Evolutionary conservation across 352 stramenopile genomes (phyloP).

Genomic region (Phytophthora ohioensis): DNA sequence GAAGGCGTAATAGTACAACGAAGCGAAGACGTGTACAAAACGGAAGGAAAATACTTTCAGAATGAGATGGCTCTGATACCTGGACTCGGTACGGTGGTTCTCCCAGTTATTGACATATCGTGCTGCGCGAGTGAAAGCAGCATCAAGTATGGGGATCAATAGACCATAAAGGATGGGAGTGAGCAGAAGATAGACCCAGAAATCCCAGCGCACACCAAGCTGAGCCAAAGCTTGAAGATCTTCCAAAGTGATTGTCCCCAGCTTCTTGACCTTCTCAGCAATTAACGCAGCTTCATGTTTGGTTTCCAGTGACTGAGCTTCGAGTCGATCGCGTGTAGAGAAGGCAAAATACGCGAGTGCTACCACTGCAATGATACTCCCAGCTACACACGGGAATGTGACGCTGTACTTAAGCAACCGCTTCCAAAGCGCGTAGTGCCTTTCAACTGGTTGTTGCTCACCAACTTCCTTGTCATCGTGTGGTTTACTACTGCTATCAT

Average conservation of each 20-base stretch:
- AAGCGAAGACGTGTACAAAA: conserved; percentile 97
- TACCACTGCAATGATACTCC: conserved; percentile 68
- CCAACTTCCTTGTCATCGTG: conserved; percentile 1
- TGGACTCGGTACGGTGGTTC: conserved; percentile 90
- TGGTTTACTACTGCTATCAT: conserved; percentile 19
- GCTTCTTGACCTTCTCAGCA: conserved; percentile 60
- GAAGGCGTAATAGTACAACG: conserved; percentile 97
- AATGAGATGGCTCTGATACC: conserved; percentile 94
- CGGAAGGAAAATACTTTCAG: conserved; percentile 99
- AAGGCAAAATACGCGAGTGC: conserved; percentile 75
- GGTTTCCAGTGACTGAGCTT: conserved; percentile 56
- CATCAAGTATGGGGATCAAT: conserved; percentile 82
- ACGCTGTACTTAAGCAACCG: conserved; percentile 77
- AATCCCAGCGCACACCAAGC: conserved; percentile 79
- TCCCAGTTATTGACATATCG: conserved; percentile 94
- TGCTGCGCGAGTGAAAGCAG: conserved; percentile 88
- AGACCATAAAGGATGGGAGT: conserved; percentile 90
- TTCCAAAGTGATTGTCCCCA: conserved; percentile 61
- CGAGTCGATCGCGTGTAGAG: conserved; percentile 79
- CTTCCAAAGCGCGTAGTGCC: conserved; percentile 77
- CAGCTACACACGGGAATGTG: conserved; percentile 70
- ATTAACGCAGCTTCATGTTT: conserved; percentile 52
- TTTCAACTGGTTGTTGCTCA: conserved; percentile 22
- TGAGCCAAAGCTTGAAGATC: conserved; percentile 58
- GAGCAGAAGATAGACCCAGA: conserved; percentile 88